Conservation (phyloP, 23 red algal genomes). For the Pyropia yezoensis region DNA sequence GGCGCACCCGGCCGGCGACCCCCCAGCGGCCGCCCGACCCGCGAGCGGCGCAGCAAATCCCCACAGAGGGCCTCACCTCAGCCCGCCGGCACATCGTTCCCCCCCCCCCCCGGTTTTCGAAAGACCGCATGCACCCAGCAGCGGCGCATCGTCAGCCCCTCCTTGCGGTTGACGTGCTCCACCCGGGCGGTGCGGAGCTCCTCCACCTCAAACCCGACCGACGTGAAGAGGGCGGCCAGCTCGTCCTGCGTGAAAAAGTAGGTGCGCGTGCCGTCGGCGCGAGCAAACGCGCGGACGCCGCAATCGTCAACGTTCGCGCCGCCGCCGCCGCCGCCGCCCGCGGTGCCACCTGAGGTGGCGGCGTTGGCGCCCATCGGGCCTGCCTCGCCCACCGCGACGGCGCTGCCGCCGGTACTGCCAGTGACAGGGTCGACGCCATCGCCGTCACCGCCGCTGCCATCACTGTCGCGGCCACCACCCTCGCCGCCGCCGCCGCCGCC, state of each 20-base stretch:
- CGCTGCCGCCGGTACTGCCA: too few species aligned
- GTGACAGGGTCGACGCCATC: too few species aligned
- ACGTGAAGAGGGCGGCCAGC: slow-evolving; percentile 45
- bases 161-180: slow-evolving; percentile 62
- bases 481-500: not conserved
- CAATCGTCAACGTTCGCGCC: not conserved
- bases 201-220: slow-evolving; percentile 16
- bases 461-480: not conserved
- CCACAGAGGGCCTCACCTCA: too few species aligned
- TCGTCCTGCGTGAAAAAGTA: slow-evolving; percentile 77
- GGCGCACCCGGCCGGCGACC: too few species aligned
- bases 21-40: too few species aligned
- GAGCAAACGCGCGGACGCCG: slow-evolving; percentile 12
- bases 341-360: not conserved
- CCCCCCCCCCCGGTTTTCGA: slow-evolving; percentile 6
- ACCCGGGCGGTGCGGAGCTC: slow-evolving; percentile 29
- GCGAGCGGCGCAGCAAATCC: too few species aligned
- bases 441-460: too few species aligned
- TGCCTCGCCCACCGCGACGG: too few species aligned
- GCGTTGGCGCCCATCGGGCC: too few species aligned
- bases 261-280: slow-evolving; percentile 90
- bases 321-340: not conserved
- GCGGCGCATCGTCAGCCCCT: slow-evolving; percentile 56
- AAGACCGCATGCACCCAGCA: slow-evolving; percentile 80
- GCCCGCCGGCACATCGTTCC: too few species aligned